phyloP scores from a whole-genome alignment of 2,329 filamentous ascomycete genomes.

The Curvularia sp. region DNA sequence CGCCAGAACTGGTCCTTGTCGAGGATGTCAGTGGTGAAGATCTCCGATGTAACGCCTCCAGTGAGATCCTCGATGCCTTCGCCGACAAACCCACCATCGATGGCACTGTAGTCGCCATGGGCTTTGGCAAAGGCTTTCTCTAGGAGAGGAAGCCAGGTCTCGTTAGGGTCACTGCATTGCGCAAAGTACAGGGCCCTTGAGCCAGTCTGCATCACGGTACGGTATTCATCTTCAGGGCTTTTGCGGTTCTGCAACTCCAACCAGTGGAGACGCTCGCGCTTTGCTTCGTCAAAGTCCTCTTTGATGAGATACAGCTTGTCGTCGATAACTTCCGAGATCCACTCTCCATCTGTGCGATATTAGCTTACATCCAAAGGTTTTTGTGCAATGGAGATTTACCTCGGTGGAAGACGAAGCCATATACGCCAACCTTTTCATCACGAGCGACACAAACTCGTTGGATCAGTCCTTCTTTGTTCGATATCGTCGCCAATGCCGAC shows the following conservation, averaged over 20 bases:
- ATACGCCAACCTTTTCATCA: constrained; percentile 77
- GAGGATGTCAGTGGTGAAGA: constrained; percentile 73
- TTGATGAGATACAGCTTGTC: constrained; percentile 87
- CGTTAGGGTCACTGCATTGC: constrained; percentile 75
- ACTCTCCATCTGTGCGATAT: constrained; percentile 72
- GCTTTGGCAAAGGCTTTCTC: constrained; percentile 88
- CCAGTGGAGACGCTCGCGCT: constrained; percentile 74
- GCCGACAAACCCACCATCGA: constrained; percentile 76
- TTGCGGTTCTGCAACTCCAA: constrained; percentile 75
- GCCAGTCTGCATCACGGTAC: constrained; percentile 73
- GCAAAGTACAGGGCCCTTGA: constrained; percentile 81
- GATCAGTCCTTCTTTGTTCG: constrained; percentile 74
- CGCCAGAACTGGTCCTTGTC: constrained; percentile 85
- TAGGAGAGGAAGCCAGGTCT: constrained; percentile 81
- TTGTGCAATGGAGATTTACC: constrained; percentile 48
- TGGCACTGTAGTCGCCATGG: constrained; percentile 78
- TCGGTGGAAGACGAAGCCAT: constrained; percentile 84
- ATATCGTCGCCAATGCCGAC: constrained; percentile 78
- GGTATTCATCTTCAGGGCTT: constrained; percentile 73
- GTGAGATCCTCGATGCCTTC: constrained; percentile 67
- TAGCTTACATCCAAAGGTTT: constrained; percentile 23
- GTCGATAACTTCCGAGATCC: constrained; percentile 90
- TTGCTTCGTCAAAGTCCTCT: constrained; percentile 77
- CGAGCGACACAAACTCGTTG: constrained; percentile 75
- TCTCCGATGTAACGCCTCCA: constrained; percentile 73